phyloP scores from a whole-genome alignment of 2,329 filamentous ascomycete genomes.

The Penicillium polonicum region DNA sequence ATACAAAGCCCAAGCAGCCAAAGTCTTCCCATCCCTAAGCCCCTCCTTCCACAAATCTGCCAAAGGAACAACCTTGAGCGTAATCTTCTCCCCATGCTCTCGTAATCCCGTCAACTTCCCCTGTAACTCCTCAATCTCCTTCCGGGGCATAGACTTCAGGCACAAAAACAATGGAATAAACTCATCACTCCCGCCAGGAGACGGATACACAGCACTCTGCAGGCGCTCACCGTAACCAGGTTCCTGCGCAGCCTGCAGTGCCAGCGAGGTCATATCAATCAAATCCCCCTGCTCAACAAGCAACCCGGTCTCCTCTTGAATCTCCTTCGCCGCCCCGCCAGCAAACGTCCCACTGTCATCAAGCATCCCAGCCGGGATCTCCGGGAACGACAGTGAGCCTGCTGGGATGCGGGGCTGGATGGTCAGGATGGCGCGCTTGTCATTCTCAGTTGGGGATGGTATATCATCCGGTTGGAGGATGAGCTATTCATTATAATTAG shows the following conservation, averaged over 20 bases:
- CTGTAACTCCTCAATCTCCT: conserved; percentile 51
- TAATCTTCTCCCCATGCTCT: conserved; percentile 59
- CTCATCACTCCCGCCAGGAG: conserved; percentile 58
- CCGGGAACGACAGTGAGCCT: conserved; percentile 54
- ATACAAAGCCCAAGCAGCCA: conserved; percentile 58
- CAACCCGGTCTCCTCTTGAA: conserved; percentile 58
- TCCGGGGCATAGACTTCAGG: conserved; percentile 51
- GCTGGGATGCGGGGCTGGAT: conserved; percentile 59
- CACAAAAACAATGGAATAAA: conserved; percentile 58
- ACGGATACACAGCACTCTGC: conserved; percentile 54
- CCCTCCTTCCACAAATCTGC: conserved; percentile 55
- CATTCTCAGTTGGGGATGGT: conserved; percentile 38
- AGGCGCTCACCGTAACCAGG: conserved; percentile 36
- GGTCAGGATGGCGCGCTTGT: conserved; percentile 54
- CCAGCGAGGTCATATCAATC: conserved; percentile 55
- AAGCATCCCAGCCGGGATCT: conserved; percentile 62
- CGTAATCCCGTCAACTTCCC: conserved; percentile 56
- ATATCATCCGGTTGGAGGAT: conserved; percentile 56
- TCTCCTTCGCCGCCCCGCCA: conserved; percentile 57
- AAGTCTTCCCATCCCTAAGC: conserved; percentile 55
- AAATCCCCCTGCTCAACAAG: conserved; percentile 51
- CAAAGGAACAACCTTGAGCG: conserved; percentile 54
- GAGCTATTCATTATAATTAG: conserved; percentile 39
- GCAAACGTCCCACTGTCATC: conserved; percentile 55
- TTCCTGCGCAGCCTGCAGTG: conserved; percentile 32